Conservation (phyloP, 2,329 filamentous ascomycete species). For the Claviceps capensis region DNA sequence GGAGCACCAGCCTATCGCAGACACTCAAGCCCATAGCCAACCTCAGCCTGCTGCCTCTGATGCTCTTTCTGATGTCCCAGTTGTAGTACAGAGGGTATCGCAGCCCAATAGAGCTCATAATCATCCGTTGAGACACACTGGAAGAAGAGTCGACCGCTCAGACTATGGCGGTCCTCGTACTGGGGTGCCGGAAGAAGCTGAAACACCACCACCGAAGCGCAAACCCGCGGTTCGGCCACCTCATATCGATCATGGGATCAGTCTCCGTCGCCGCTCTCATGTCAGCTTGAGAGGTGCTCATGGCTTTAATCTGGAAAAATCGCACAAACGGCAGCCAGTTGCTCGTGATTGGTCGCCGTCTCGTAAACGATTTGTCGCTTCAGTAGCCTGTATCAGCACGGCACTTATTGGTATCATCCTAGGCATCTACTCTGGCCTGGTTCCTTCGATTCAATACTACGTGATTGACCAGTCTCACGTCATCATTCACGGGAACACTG, state of each 20-base stretch:
- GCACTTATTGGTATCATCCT: conserved; percentile 56
- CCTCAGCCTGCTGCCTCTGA: too few species aligned
- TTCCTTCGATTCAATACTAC: conserved; percentile 67
- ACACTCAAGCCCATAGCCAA: background rate
- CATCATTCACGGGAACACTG: conserved; percentile 59
- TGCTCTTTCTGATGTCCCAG: background rate
- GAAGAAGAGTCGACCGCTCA: background rate
- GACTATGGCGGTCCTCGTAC: background rate
- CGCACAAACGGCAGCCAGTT: conserved; percentile 48
- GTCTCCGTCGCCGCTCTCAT: conserved; percentile 36
- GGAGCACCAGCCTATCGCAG: background rate
- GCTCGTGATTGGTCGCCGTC: conserved; percentile 56
- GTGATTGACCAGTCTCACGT: conserved; percentile 56
- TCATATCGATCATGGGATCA: conserved; percentile 22
- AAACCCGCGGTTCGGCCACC: conserved; percentile 13
- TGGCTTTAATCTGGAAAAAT: conserved; percentile 37
- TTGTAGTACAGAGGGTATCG: background rate
- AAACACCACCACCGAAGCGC: conserved; percentile 12
- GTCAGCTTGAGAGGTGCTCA: conserved; percentile 37
- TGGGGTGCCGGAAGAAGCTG: conserved; percentile 9
- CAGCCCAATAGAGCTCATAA: background rate
- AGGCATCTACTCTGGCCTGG: conserved; percentile 65
- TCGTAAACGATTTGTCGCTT: conserved; percentile 55
- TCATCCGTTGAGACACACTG: background rate
- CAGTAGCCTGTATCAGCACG: conserved; percentile 59